phyloP scores from a whole-genome alignment of 2,329 filamentous ascomycete species.

The Aspergillus sp. region DNA sequence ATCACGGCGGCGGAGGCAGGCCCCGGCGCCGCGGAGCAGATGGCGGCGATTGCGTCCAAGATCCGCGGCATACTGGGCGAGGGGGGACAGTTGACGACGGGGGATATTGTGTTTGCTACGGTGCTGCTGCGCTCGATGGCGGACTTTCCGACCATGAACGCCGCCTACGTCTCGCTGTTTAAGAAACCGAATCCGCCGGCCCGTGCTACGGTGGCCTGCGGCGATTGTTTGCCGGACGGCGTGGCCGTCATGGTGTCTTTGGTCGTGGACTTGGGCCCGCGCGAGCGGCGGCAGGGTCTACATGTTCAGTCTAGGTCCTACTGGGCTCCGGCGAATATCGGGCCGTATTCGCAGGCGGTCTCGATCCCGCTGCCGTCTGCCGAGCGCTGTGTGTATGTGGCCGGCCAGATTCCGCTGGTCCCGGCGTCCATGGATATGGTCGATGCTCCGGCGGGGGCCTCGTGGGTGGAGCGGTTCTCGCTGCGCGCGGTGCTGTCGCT shows the following conservation, averaged over 20 bases:
- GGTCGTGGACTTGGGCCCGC: conserved; percentile 40
- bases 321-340: conserved; percentile 98
- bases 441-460: conserved; percentile 20
- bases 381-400: conserved; percentile 61
- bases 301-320: conserved; percentile 94
- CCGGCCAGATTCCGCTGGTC: conserved; percentile 87
- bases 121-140: conserved; percentile 76
- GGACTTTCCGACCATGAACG: conserved; percentile 74
- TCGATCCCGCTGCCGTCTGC: conserved; percentile 30
- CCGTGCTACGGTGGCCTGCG: conserved; percentile 78
- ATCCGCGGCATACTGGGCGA: conserved; percentile 24
- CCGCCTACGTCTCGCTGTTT: conserved; percentile 74
- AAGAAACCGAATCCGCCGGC: conserved; percentile 76
- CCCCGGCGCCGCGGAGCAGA: conserved; percentile 39
- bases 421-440: conserved; percentile 70
- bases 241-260: conserved; percentile 62
- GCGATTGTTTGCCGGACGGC: conserved; percentile 60
- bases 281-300: conserved; percentile 52
- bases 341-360: conserved; percentile 91
- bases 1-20: conserved; percentile 41
- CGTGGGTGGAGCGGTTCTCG: conserved; percentile 42
- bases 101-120: conserved; percentile 49
- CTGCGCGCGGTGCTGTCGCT: conserved; percentile 70
- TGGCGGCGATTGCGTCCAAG: conserved; percentile 26
- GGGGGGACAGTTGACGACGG: conserved; percentile 20